phyloP scores from a whole-genome alignment of 179 eudicot species.

The Camellia oleifera region DNA sequence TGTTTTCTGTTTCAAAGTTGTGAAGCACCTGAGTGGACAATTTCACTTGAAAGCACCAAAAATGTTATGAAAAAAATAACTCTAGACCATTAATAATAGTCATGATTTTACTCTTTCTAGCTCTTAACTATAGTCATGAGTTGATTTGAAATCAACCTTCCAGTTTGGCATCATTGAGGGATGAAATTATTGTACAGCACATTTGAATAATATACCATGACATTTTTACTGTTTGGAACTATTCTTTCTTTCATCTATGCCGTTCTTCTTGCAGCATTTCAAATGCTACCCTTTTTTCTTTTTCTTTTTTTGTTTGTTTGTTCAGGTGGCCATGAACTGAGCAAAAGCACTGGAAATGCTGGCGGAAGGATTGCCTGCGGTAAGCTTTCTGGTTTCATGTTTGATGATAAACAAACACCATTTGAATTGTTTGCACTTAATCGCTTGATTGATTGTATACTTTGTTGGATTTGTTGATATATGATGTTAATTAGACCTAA shows the following conservation, averaged over 20 bases:
- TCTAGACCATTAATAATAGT: no score
- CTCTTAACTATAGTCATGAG: no score
- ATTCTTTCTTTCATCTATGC: neutral
- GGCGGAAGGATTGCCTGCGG: conserved; percentile 38
- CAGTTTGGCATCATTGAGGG: neutral
- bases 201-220: neutral
- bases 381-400: conserved; percentile 12
- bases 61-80: neutral
- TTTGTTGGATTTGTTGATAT: neutral
- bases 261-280: neutral
- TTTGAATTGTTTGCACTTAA: no score
- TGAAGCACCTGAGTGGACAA: neutral
- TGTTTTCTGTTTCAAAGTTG: neutral
- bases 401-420: no score
- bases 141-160: no score
- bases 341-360: conserved; percentile 33
- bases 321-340: conserved; percentile 35
- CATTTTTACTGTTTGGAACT: neutral
- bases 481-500: neutral
- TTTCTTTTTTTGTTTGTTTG: neutral
- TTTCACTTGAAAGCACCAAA: neutral
- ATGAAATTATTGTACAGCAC: neutral
- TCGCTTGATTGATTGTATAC: no score
- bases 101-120: no score
- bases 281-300: neutral